These are phyloP conservation scores for Nemania abortiva DNA, from an alignment of 2,329 filamentous ascomycete genomes.

Conservation along the genomic window DNA sequence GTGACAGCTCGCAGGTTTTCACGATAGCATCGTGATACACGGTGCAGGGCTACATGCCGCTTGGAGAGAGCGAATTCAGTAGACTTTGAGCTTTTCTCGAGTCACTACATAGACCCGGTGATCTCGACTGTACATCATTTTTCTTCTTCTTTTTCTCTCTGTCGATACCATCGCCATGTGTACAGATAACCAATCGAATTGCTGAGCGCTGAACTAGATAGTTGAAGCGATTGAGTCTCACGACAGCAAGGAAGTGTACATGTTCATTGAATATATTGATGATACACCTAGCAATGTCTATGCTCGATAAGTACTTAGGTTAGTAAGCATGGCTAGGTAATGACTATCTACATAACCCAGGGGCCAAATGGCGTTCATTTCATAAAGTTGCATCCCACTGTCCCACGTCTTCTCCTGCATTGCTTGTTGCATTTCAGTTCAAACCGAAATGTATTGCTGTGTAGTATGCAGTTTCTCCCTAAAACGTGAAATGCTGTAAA, in stretches of 20 bases:
- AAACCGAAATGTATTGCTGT: neutral
- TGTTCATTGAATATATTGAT: neutral
- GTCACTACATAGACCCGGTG: neutral
- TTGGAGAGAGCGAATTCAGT: neutral
- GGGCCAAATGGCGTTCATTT: neutral
- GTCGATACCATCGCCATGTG: slow-evolving; percentile 5
- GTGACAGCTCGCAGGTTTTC: slow-evolving; percentile 48
- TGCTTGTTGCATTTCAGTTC: neutral
- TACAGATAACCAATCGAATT: neutral
- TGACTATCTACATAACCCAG: neutral
- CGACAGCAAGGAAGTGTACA: neutral
- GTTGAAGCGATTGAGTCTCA: slow-evolving; percentile 1
- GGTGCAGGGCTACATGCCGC: neutral
- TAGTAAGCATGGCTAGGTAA: neutral
- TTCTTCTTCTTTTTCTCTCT: neutral
- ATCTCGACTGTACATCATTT: slow-evolving; percentile 5
- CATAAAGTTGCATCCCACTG: neutral
- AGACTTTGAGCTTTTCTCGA: neutral
- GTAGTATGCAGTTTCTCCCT: too few species aligned
- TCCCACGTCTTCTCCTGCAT: neutral
- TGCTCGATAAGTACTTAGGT: neutral
- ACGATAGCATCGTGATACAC: slow-evolving; percentile 44
- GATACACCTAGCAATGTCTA: neutral
- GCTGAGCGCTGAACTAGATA: neutral
- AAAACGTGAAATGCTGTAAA: neutral